Base-by-base conservation (phyloP, 768 basidiomycete species). In the Phylloporus sp. region DNA sequence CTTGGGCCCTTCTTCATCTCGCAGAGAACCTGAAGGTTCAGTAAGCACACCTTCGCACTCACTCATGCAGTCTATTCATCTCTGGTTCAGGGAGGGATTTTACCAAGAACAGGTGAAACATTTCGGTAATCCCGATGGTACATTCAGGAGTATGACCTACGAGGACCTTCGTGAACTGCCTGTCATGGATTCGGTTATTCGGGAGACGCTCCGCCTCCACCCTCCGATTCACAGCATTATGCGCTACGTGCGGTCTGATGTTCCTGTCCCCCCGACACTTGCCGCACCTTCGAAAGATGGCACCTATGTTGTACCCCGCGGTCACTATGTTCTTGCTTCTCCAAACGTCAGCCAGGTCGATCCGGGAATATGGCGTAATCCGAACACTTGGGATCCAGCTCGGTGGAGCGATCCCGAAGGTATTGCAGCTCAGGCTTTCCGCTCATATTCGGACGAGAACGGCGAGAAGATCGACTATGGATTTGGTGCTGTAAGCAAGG, bases 381-480 rank as follows among this genome's bases (percentile, higher is more conserved):
- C 88, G 2, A 58, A 64, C 4, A 66, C 70, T 24, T 98, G 91
- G 86, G 80, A 90, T 41, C 91, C 91, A 1, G 63, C 69, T 29
- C 76, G 95, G 52, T 99, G 95, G 95, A 76, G 75, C 33, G 93
- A 96, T 57, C 77, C 81, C 18, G 80, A 86, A 48, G 92, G 90
- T 58, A 76, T 86, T 33, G 91, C 90, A 4, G 82, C 83, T 21
- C 75, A 82, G 62, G 91, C 91, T 14, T 80, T 80, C 59, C 81
- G 80, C 58, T 74, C 77, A 54, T 92, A 96, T 60, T 67, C 71
- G 32, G 88, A 88, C 56, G 82, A 82, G 57, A 66, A 68, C 26
- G 86, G 90, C 46, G 90, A 95, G 67, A 93, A 93, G 73, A 74
- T 98, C 50, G 96, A 99, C 67, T 99, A 86, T 60, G 96, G 96